Base-by-base conservation (phyloP, 2,329 filamentous ascomycete genomes). In the Neofusicoccum sp. region DNA sequence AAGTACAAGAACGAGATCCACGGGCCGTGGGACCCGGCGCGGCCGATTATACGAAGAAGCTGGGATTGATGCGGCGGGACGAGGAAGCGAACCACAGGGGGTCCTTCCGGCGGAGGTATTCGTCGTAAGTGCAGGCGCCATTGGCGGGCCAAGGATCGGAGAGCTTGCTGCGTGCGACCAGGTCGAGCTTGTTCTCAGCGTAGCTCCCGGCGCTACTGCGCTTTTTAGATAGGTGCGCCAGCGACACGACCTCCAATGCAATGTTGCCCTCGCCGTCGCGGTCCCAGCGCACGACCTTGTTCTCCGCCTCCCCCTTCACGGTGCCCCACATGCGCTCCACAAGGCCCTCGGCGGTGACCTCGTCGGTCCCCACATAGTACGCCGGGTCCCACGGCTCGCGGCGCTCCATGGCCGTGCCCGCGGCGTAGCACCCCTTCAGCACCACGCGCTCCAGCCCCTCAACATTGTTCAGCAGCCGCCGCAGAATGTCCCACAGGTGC, bases 1-100 rank as follows among this genome's bases (percentile, higher is more conserved):
- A 93, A 96, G 78, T 99, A 98, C 77, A 99, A 99, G 81, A 98
- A 98, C 73, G 95, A 98, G 77, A 97, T 99, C 66, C 91, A 93
- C 70, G 95, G 95, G 44, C 95, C 95, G 1, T 99, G 95, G 95
- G 95, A 99, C 78, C 93, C 93, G 20, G 95, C 95, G 6, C 84
- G 93, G 71, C 95, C 95, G 8, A 85, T 95, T 60, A 93, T 95
- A 64, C 86, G 91, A 70, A 87, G 88, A 68, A 80, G 86, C 43
- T 81, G 78, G 78, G 79, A 79, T 70, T 78, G 68, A 76, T 34
- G 51, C 45, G 44, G 44, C 47, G 48, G 5, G 48, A 30, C 14
- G 36, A 40, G 6, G 30, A 56, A 9, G 59, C 14, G 36, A 48
- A 48, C 40, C 31, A 61, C 9, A 30, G 31, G n/a, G 51, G 43